phyloP scores from a whole-genome alignment of 1,139 yeast genomes.

The Candida anutae region DNA sequence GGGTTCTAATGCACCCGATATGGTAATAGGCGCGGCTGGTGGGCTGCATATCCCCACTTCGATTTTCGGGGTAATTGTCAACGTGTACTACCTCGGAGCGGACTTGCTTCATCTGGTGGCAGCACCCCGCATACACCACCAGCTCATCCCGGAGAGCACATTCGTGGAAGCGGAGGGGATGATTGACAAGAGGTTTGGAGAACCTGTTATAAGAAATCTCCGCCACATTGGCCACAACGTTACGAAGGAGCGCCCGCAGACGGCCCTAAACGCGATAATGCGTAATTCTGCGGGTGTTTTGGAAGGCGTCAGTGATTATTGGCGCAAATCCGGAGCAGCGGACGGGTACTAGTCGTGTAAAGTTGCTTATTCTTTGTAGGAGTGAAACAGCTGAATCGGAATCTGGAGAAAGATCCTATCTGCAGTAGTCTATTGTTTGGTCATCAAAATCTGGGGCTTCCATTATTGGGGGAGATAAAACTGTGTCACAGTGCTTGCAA shows the following conservation, averaged over 20 bases:
- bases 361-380: no score
- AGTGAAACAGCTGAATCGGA: no score
- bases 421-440: no score
- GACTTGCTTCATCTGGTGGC: slow-evolving; percentile 64
- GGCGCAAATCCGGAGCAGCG: slow-evolving; percentile 39
- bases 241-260: slow-evolving; percentile 27
- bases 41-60: slow-evolving; percentile 88
- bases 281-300: slow-evolving; percentile 9
- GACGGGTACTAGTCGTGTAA: slow-evolving; percentile 30
- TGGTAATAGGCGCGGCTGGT: slow-evolving; percentile 89
- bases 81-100: slow-evolving; percentile 50
- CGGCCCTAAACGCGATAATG: slow-evolving; percentile 38
- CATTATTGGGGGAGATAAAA: no score
- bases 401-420: no score
- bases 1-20: slow-evolving; percentile 41
- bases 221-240: slow-evolving; percentile 21
- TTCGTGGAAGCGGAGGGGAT: slow-evolving; percentile 48
- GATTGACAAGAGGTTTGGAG: slow-evolving; percentile 18
- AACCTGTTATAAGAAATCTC: slow-evolving; percentile 10
- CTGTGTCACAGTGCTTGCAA: no score
- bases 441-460: no score
- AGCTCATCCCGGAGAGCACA: slow-evolving; percentile 65
- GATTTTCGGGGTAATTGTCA: slow-evolving; percentile 68
- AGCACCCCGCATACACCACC: slow-evolving; percentile 83
- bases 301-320: slow-evolving; percentile 38